Percentiles rank a stretch among this genome's conserved stretches.
These are phyloP conservation scores for Gardenia jasminoides DNA, from an alignment of 257 asterid genomes.

Conservation along the genomic window DNA sequence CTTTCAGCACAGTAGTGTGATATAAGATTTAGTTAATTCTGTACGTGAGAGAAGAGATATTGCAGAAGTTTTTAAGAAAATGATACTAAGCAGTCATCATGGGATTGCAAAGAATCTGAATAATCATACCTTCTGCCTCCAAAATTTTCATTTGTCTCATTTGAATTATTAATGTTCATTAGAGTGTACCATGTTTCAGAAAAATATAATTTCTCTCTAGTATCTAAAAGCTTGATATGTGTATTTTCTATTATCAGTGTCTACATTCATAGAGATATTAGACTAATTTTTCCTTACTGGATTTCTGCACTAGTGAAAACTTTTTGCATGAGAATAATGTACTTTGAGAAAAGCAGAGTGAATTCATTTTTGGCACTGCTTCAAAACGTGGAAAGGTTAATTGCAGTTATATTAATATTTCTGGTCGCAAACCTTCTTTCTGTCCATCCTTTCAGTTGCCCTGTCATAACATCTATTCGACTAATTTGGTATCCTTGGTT, in stretches of 20 bases:
- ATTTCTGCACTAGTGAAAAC: neutral
- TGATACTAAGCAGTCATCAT: neutral
- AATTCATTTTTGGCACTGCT: neutral
- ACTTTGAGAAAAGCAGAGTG: neutral
- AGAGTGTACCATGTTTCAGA: neutral
- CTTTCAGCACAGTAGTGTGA: neutral
- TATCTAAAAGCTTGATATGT: neutral
- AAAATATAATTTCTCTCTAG: neutral
- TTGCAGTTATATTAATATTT: neutral
- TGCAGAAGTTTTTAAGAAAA: neutral
- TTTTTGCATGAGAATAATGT: neutral
- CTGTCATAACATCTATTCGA: slow-evolving; percentile 3
- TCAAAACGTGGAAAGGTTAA: neutral
- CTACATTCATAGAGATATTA: neutral
- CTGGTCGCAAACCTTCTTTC: neutral
- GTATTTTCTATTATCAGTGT: neutral
- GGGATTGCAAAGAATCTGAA: neutral
- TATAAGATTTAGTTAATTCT: too few species aligned
- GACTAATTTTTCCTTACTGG: neutral
- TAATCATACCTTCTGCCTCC: neutral
- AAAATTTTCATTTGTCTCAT: neutral
- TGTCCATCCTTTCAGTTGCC: neutral
- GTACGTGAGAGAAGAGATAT: neutral
- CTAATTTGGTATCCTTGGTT: slow-evolving; percentile 25
- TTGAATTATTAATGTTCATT: too few species aligned